Base-by-base conservation (phyloP, 192 early-diverging fungal genomes). In the Gonapodya sp. region DNA sequence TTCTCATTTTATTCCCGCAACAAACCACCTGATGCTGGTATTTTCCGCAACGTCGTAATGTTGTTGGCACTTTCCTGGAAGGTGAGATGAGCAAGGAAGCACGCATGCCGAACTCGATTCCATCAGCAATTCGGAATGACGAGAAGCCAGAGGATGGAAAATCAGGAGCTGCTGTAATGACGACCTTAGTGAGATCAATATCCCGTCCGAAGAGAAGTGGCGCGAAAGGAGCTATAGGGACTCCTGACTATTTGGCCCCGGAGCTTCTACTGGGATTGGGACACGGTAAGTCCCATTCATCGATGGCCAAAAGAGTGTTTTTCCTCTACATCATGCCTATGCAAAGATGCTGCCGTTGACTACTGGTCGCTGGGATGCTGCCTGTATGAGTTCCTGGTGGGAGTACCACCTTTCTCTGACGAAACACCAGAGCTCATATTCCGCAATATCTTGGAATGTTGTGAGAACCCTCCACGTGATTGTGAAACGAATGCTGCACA, bases 291-390 rank as follows among this genome's bases (percentile, higher is more conserved):
- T 36, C 0, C 2, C 0, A 79, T 0, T 36, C 1, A 79, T 79
- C 30, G 1, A 24, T 79, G n/a, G 35, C 37, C 34, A 31, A 73
- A 33, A 33, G 32, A 1, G 1, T 73, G 34, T 73, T 1, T 1
- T 73, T 73, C 32, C 34, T 73, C 1, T 33, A 33, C 73, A 0
- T 0, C 0, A 18, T 77, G 36, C 35, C 1, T 78, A 2, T 80
- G 34, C 24, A 33, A 33, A 75, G 79, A 64, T 2, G 88, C 90
- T 0, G 92, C 92, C 0, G 97, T 97, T 2, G 97, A 98, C 81
- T 98, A 95, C 96, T 98, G 97, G 97, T 91, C 95, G 0, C 83
- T 98, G 18, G 97, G 97, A 33, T 92, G 97, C 35, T 94, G 95
- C 74, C 81, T 96, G 34, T 98, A 93, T 84, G 96, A 98, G 85